Evolutionary conservation across 1,284 basidiomycete genomes (phyloP).

Genomic region (Apiotrichum porosum): DNA sequence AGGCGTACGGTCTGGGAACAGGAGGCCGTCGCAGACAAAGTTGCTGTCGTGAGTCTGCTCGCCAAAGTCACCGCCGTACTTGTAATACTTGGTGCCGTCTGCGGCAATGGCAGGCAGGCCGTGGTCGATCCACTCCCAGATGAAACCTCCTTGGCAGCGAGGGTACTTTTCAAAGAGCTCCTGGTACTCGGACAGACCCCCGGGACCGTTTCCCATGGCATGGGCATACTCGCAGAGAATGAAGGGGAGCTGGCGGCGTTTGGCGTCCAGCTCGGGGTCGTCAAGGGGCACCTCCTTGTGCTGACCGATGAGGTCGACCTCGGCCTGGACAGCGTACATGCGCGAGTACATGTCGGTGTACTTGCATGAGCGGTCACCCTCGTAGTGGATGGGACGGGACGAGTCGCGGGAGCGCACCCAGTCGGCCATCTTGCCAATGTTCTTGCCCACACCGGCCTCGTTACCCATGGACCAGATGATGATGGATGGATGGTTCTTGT

Average conservation of each 20-base stretch:
- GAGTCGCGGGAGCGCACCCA: constrained; percentile 11
- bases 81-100: constrained; percentile 14
- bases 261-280: constrained; percentile 7
- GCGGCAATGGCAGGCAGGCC: constrained; percentile 10
- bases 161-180: constrained; percentile 20
- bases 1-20: constrained; percentile 24
- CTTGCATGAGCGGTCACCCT: constrained; percentile 8
- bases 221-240: constrained; percentile 21
- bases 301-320: constrained; percentile 15
- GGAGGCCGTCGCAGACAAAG: constrained; percentile 22
- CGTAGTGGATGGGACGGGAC: constrained; percentile 18
- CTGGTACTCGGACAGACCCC: constrained; percentile 16
- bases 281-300: constrained; percentile 5
- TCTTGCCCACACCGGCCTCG: constrained; percentile 11
- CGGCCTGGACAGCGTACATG: constrained; percentile 15
- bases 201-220: constrained; percentile 26
- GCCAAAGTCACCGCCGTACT: constrained; percentile 30
- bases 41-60: constrained; percentile 27
- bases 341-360: constrained; percentile 13
- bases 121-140: constrained; percentile 36
- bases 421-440: constrained; percentile 17
- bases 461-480: constrained; percentile 23
- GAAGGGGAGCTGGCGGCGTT: constrained; percentile 13
- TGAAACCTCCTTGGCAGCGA: constrained; percentile 22
- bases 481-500: constrained; percentile 20